phyloP scores from a whole-genome alignment of 805 yeast genomes.

The Starmerella riodocensis region DNA sequence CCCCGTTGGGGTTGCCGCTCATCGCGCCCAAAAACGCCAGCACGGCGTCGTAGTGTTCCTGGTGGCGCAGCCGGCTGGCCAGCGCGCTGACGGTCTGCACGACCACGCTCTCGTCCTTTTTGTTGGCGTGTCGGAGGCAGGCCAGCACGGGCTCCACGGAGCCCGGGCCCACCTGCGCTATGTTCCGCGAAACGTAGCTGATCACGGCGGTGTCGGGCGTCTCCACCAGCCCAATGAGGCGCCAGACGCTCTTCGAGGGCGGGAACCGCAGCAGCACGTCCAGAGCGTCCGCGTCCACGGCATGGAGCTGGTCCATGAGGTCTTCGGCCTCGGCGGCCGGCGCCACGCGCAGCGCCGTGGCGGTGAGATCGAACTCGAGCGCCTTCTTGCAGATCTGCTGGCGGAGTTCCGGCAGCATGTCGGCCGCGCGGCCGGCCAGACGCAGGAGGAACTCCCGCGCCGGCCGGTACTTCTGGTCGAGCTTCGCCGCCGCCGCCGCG shows the following conservation, averaged over 20 bases:
- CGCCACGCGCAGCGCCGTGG: slow-evolving; percentile 13
- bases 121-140: background rate
- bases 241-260: slow-evolving; percentile 13
- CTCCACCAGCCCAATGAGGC: slow-evolving; percentile 1
- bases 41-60: slow-evolving; percentile 3
- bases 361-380: slow-evolving; percentile 3
- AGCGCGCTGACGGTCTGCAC: background rate
- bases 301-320: background rate
- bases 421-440: slow-evolving; percentile 17
- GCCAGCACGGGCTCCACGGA: background rate
- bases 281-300: slow-evolving; percentile 5
- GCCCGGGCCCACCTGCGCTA: background rate
- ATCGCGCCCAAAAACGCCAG: slow-evolving; percentile 7
- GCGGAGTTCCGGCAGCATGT: slow-evolving; percentile 6
- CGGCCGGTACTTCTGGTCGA: slow-evolving; percentile 23
- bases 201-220: slow-evolving; percentile 2
- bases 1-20: slow-evolving; percentile 5
- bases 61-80: slow-evolving; percentile 3
- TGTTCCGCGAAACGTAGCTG: slow-evolving; percentile 5
- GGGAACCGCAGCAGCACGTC: slow-evolving; percentile 2
- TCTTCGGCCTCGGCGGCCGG: background rate
- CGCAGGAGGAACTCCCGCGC: slow-evolving; percentile 25
- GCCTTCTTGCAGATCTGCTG: slow-evolving; percentile 15
- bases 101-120: background rate
- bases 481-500: background rate